Percentiles rank a stretch among this genome's conserved stretches.
Evolutionary conservation across 1,284 basidiomycete genomes (phyloP).

Genomic region (Ceratobasidium sp.): DNA sequence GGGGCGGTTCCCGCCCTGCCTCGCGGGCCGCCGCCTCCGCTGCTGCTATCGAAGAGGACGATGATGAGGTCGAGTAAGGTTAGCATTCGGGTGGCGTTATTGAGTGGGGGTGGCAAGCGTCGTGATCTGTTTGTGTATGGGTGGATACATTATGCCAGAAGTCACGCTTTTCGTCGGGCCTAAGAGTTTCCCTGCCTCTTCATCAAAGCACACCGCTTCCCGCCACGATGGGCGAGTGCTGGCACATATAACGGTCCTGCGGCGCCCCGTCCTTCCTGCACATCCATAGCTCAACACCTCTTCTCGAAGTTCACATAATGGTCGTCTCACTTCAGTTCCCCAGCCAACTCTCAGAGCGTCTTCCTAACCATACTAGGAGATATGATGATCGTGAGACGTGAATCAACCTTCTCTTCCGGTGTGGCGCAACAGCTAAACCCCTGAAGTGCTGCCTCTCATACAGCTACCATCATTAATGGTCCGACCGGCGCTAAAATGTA

Average conservation of each 20-base stretch:
- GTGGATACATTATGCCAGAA: neutral
- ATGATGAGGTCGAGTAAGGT: neutral
- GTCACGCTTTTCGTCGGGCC: neutral
- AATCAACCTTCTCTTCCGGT: neutral
- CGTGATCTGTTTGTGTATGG: neutral
- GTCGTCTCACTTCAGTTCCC: neutral
- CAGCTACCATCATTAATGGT: neutral
- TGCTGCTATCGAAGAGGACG: neutral
- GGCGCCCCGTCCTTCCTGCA: neutral
- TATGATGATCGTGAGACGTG: constrained; percentile 13
- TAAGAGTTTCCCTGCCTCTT: neutral
- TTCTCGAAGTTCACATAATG: neutral
- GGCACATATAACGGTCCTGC: neutral
- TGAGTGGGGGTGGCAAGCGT: neutral
- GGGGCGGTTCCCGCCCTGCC: constrained; percentile 3
- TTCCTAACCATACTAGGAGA: neutral
- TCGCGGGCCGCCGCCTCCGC: constrained; percentile 7
- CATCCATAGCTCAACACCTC: neutral
- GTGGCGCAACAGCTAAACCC: neutral
- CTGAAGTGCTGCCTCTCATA: neutral
- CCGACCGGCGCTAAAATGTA: neutral
- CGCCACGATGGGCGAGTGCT: neutral
- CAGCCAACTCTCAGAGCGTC: neutral
- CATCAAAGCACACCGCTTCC: neutral
- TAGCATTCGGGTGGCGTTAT: too few relatives aligned